Base-by-base conservation (phyloP, 2,329 filamentous ascomycete species). In the Tolypocladium amazonense region DNA sequence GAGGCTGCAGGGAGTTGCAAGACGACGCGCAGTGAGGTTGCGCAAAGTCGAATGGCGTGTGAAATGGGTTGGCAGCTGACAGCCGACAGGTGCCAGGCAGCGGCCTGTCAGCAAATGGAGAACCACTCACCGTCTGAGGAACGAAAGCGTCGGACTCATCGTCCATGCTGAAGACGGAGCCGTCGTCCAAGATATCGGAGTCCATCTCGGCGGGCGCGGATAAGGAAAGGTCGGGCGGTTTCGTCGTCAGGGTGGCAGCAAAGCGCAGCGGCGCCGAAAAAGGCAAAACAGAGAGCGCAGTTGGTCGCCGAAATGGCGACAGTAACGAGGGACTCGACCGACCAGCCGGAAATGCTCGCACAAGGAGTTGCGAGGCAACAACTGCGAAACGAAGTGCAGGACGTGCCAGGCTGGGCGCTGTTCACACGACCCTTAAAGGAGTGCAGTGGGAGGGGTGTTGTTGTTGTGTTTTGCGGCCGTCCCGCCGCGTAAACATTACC, bases 181-280 rank as follows among this genome's bases (percentile, higher is more conserved):
- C n/a, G n/a, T 86, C 85, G 59, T 84, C 82, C 73, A 85, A 80
- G 52, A 74, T 74, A 62, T 84, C 81, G 62, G 79, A 83, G 66
- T 81, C 79, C 82, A 85, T 85, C 56, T 67, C 75, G 73, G 64
- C 15, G 15, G 54, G 6, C 23, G n/a, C 27, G 18, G 53, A 33
- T 30, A 47, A 23, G 8, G 35, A 12, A 6, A 4, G 33, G 1
- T 15, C 14, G 25, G 41, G 14, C 23, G 37, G 33, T 43, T 18
- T 35, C 37, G 56, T 52, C 25, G 23, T 23, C 4, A 38, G 60
- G 58, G 57, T 56, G 39, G 63, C 59, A 61, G 63, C 58, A 61
- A 66, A 64, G 25, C 58, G 56, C 60, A 62, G 56, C 57, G 57
- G 63, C 58, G 62, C 62, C 62, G 65, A 63, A 45, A 61, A 59